phyloP scores from a whole-genome alignment of 352 stramenopile genomes.

The Plasmopara viticola region DNA sequence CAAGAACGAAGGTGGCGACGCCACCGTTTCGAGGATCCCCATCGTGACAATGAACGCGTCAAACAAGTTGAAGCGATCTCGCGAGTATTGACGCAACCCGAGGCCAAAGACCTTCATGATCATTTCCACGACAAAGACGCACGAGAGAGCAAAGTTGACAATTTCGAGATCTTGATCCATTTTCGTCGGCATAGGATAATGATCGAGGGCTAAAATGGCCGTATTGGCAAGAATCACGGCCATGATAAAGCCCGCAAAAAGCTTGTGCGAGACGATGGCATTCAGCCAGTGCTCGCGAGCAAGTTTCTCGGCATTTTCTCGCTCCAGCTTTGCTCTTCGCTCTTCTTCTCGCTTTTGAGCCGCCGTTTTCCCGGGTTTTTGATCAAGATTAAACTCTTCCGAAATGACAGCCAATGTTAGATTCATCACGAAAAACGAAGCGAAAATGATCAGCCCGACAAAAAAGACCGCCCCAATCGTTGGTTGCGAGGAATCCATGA shows the following conservation, averaged over 20 bases:
- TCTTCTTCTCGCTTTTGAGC: slow-evolving; percentile 35
- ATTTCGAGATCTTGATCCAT: slow-evolving; percentile 61
- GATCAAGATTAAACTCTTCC: slow-evolving; percentile 82
- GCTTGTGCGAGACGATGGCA: slow-evolving; percentile 47
- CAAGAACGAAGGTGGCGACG: slow-evolving; percentile 70
- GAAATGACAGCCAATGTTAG: slow-evolving; percentile 89
- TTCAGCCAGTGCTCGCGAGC: slow-evolving; percentile 36
- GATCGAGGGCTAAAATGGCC: slow-evolving; percentile 65
- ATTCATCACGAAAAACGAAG: slow-evolving; percentile 92
- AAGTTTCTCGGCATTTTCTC: slow-evolving; percentile 26
- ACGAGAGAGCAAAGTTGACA: slow-evolving; percentile 73
- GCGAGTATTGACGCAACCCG: slow-evolving; percentile 61
- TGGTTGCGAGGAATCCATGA: slow-evolving; percentile 54
- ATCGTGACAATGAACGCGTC: slow-evolving; percentile 83
- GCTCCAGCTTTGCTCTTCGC: slow-evolving; percentile 25
- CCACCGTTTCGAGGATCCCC: slow-evolving; percentile 59
- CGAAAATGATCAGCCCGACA: slow-evolving; percentile 86
- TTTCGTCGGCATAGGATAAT: slow-evolving; percentile 60
- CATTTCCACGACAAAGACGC: slow-evolving; percentile 70
- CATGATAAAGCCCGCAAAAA: slow-evolving; percentile 66
- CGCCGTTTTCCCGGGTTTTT: slow-evolving; percentile 23
- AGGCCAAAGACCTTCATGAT: slow-evolving; percentile 83
- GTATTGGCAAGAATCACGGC: slow-evolving; percentile 83
- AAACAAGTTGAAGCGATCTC: slow-evolving; percentile 79
- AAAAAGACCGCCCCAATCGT: slow-evolving; percentile 81